These are phyloP conservation scores for Eudorina sp. DNA, from an alignment of 139 green algal species.

Conservation along the genomic window DNA sequence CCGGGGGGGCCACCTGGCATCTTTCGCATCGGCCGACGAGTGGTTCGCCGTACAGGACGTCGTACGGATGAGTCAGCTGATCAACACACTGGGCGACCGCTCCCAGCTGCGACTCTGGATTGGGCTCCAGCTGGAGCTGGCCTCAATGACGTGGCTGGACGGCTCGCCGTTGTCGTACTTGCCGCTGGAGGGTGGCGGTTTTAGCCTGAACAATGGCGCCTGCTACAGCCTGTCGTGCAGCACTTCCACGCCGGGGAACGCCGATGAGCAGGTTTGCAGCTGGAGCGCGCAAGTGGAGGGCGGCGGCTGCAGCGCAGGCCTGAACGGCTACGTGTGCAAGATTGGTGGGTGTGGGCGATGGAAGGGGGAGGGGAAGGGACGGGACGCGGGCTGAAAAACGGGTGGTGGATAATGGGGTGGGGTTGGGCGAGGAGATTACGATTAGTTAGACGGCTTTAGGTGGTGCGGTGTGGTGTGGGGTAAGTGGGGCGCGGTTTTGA, in stretches of 20 bases:
- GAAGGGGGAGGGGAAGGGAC: background rate
- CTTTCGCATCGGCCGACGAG: background rate
- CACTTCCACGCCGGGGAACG: background rate
- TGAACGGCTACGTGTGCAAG: constrained; percentile 26
- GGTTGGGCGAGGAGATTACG: no score
- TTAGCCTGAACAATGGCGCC: background rate
- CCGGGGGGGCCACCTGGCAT: background rate
- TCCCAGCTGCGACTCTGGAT: background rate
- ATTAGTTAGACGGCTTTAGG: no score
- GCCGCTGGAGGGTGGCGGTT: background rate
- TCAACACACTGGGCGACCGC: background rate
- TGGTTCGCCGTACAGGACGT: background rate
- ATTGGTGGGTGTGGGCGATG: background rate
- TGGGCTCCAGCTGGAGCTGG: background rate
- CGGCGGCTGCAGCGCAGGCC: background rate
- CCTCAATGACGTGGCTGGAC: background rate
- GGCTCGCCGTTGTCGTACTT: background rate
- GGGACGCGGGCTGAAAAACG: no score
- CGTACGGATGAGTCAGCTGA: background rate
- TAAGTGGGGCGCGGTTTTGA: no score
- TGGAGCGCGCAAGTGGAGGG: background rate
- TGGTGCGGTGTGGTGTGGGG: no score
- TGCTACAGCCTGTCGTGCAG: constrained; percentile 14
- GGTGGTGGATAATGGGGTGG: no score
- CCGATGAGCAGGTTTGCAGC: background rate